Evolutionary conservation across 2,329 filamentous ascomycete species (phyloP).

Genomic region (Dactylellina parvicollis): DNA sequence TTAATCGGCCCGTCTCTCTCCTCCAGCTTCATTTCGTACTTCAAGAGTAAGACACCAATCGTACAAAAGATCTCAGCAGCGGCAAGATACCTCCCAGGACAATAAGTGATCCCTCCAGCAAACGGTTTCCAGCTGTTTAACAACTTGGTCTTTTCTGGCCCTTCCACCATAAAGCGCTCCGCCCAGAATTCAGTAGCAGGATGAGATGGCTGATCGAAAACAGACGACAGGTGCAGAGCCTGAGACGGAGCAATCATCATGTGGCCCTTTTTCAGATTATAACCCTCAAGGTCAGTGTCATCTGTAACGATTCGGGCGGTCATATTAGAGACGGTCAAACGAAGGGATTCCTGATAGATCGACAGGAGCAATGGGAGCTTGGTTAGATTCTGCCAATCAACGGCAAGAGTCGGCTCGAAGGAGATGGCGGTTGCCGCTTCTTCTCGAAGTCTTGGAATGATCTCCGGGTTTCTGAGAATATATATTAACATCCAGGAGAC

Average conservation of each 20-base stretch:
- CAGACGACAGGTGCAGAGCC: conserved; percentile 23
- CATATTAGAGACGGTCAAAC: conserved; percentile 38
- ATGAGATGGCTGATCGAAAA: conserved; percentile 30
- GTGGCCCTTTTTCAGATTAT: conserved; percentile 32
- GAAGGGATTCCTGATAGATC: conserved; percentile 30
- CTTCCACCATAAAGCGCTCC: conserved; percentile 38
- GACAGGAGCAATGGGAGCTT: conserved; percentile 30
- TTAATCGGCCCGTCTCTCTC: conserved; percentile 27
- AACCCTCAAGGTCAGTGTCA: conserved; percentile 30
- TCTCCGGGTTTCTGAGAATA: conserved; percentile 26
- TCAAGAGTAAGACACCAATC: conserved; percentile 21
- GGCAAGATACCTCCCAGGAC: conserved; percentile 34
- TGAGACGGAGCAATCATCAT: conserved; percentile 37
- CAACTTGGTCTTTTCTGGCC: conserved; percentile 23
- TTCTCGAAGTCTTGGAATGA: conserved; percentile 22
- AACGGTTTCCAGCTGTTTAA: conserved; percentile 48
- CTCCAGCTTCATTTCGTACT: conserved; percentile 35
- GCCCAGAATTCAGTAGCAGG: conserved; percentile 41
- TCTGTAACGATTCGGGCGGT: conserved; percentile 27
- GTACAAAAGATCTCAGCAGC: conserved; percentile 13
- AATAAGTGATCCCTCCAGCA: conserved; percentile 34
- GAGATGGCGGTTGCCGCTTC: conserved; percentile 25
- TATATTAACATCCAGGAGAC: conserved; percentile 30
- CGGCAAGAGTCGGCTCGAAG: conserved; percentile 5
- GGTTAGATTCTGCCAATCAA: conserved; percentile 19